Evolutionary conservation across 106 monocot genomes (phyloP), one percentile per base, ranked within the genome.

Genomic region (Ottelia alismoides): DNA sequence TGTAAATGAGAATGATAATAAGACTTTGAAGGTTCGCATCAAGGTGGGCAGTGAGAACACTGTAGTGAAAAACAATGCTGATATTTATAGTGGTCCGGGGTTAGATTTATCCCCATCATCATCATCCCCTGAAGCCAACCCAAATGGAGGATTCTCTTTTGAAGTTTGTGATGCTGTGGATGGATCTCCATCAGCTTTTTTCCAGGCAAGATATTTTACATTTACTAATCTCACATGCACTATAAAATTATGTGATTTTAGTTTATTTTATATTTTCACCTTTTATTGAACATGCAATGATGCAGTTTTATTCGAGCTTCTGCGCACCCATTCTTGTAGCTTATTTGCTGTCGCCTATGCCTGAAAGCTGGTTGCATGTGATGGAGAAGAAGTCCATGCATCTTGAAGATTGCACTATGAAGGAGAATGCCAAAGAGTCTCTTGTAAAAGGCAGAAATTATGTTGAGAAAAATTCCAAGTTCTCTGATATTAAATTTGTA

Each of bases 41-140:
- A 92, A 78, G 73, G 77, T 92, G 47, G 81, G 81, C 23, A 46
- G 69, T 35, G 78, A 71, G 21, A 76, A 55, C 51, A 30, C 28
- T 23, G 28, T 58, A 50, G 35, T 60, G 2, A 77, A 55, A 68
- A 72, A 69, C 66, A 90, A 90, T 68, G 77, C 81, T 52, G 74
- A 77, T 35, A 84, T 92, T 55, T 92, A 85, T 56, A 85, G 78
- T 64, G 78, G 72, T 43, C 62, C 85, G 67, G 91, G 91, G 24
- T 75, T 92, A 25, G 85, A 81, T 62, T 62, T 73, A 63, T 84
- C 84, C 61, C 81, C 91, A 51, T 78, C 81, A 54, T n/a, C n/a
- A n/a, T 81, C 78, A 43, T 82, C 91, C 12, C 54, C 40, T 1
- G 85, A 84, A 27, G 83, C 77, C 31, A 78, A 75, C 70, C 62